Evolutionary conservation across 352 stramenopile genomes (phyloP).

Genomic region (Phytophthora niederhauseri): DNA sequence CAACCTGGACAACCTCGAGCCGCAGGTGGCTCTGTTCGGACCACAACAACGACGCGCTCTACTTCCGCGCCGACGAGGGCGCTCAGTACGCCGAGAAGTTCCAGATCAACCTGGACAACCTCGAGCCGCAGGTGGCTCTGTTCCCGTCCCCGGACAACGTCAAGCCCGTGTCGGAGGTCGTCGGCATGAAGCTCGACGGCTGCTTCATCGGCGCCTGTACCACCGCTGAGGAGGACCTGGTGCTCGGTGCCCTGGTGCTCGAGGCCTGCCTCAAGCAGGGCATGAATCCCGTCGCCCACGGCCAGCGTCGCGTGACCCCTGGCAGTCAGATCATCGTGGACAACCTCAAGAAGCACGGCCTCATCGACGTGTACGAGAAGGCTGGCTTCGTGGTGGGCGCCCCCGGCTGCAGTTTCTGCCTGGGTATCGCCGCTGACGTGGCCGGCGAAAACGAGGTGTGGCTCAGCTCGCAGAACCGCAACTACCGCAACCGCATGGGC

Average conservation of each 20-base stretch:
- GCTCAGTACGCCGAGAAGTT: conserved; percentile 78
- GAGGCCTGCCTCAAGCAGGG: conserved; percentile 77
- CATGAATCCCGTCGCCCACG: conserved; percentile 56
- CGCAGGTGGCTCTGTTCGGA: conserved; percentile 79
- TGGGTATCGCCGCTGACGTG: conserved; percentile 85
- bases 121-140: conserved; percentile 78
- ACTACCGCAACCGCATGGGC: conserved; percentile 91
- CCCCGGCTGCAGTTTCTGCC: conserved; percentile 81
- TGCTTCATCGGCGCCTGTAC: conserved; percentile 89
- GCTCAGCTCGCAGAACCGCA: conserved; percentile 86
- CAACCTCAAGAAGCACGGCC: conserved; percentile 76
- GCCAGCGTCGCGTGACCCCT: conserved; percentile 80
- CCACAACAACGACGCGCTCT: conserved; percentile 82
- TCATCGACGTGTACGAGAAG: conserved; percentile 81
- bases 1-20: conserved; percentile 66
- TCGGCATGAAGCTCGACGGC: conserved; percentile 80
- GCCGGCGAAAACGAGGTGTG: conserved; percentile 84
- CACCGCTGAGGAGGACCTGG: conserved; percentile 81
- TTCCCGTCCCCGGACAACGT: conserved; percentile 87
- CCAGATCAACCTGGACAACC: conserved; percentile 71
- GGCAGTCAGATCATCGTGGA: conserved; percentile 83
- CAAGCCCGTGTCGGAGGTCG: conserved; percentile 66
- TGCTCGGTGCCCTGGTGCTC: conserved; percentile 79
- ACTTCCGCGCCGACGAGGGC: conserved; percentile 81
- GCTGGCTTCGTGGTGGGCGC: conserved; percentile 81